Conservation (phyloP, 768 basidiomycete genomes). For the Agrocybe pediades region DNA sequence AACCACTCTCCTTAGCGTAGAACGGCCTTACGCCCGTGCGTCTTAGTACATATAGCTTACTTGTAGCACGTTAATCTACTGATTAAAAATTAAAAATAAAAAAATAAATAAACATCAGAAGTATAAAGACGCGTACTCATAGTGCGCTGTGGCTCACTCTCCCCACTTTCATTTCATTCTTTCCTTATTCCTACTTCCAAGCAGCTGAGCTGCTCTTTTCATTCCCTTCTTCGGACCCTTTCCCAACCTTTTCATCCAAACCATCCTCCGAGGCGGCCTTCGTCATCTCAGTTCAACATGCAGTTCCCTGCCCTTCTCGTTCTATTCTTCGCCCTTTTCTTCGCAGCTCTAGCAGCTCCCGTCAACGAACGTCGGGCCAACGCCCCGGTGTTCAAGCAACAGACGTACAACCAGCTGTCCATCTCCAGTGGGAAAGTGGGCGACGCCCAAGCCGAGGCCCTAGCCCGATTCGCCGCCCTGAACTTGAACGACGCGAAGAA, state of each 20-base stretch:
- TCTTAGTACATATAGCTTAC: no score
- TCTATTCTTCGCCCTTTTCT: slow-evolving; percentile 8
- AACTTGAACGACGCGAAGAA: slow-evolving; percentile 10
- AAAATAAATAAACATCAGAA: no score
- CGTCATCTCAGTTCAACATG: background rate
- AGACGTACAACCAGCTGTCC: slow-evolving; percentile 13
- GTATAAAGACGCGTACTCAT: no score
- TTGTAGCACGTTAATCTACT: no score
- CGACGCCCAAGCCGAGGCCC: slow-evolving; percentile 10
- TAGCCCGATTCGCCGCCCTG: slow-evolving; percentile 7
- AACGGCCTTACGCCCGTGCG: no score
- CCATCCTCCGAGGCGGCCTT: background rate
- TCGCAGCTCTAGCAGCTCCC: slow-evolving; percentile 8
- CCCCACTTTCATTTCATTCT: slow-evolving; percentile 3
- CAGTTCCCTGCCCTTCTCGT: slow-evolving; percentile 11
- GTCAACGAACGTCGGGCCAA: slow-evolving; percentile 8
- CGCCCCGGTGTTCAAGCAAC: slow-evolving; percentile 8
- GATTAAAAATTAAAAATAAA: no score
- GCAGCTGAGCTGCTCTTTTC: slow-evolving; percentile 13
- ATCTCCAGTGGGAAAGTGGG: slow-evolving; percentile 14
- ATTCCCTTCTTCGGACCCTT: background rate
- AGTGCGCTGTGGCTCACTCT: no score
- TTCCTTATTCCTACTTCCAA: background rate
- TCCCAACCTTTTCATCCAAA: background rate
- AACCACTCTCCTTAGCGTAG: no score